Percentiles rank a stretch among this genome's conserved stretches.
These are phyloP conservation scores for Mrakia hoshinonis DNA, from an alignment of 768 basidiomycete species.

Conservation along the genomic window DNA sequence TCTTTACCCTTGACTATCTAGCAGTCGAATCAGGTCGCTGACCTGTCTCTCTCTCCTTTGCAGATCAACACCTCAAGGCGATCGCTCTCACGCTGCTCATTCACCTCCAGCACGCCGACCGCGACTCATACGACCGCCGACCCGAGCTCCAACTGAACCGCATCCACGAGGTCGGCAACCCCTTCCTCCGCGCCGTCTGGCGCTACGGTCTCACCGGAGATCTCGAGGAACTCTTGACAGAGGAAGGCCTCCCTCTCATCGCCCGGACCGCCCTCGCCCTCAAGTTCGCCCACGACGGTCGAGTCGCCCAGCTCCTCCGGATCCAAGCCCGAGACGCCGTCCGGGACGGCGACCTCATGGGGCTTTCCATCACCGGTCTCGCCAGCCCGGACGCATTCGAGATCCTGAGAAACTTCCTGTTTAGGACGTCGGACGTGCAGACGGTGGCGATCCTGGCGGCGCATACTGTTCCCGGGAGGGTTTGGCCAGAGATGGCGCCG, in stretches of 20 bases:
- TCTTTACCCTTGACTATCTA: background rate
- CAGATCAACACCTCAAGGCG: slow-evolving; percentile 17
- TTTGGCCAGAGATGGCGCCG: background rate
- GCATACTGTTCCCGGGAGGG: background rate
- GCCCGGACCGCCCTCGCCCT: slow-evolving; percentile 19
- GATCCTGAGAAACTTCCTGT: slow-evolving; percentile 17
- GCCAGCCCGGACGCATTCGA: background rate
- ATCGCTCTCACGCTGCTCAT: slow-evolving; percentile 20
- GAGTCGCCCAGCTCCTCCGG: slow-evolving; percentile 1
- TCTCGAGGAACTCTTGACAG: slow-evolving; percentile 24
- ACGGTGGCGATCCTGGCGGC: slow-evolving; percentile 23
- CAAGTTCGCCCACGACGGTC: slow-evolving; percentile 15
- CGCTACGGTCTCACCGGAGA: slow-evolving; percentile 25
- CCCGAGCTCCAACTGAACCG: background rate
- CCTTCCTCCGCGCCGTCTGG: slow-evolving; percentile 21
- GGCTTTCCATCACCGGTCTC: slow-evolving; percentile 17
- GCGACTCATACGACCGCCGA: background rate
- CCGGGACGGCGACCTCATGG: slow-evolving; percentile 4
- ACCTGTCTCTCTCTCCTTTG: background rate
- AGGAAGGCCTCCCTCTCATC: slow-evolving; percentile 6
- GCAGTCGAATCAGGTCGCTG: background rate
- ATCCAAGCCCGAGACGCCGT: background rate
- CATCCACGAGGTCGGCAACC: slow-evolving; percentile 8
- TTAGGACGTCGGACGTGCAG: slow-evolving; percentile 24
- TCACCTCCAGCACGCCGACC: background rate